Percentiles rank a stretch among this genome's conserved stretches.
Evolutionary conservation across 352 stramenopile species (phyloP).

Genomic region (Globisporangium takayamanum): DNA sequence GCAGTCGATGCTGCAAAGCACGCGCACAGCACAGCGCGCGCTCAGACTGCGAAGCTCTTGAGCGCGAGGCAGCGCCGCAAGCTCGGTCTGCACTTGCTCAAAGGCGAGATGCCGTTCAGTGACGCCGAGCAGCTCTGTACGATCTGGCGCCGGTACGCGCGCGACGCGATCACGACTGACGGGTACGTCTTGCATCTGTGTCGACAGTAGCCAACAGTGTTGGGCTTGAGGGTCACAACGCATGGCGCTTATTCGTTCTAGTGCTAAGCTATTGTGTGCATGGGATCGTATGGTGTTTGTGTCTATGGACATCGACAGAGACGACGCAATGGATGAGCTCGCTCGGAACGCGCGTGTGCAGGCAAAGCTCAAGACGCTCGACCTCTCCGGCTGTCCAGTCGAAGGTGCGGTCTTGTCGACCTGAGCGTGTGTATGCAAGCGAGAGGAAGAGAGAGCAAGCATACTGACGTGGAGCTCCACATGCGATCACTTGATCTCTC

Average conservation of each 20-base stretch:
- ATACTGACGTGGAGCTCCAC: not conserved
- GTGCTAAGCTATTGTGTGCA: constrained; percentile 6
- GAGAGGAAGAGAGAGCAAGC: not conserved
- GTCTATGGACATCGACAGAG: not conserved
- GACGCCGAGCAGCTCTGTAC: constrained; percentile 55
- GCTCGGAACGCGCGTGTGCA: constrained; percentile 26
- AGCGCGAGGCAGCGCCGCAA: constrained; percentile 54
- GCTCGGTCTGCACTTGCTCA: constrained; percentile 47
- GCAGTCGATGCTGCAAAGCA: constrained; percentile 23
- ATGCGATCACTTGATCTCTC: not conserved
- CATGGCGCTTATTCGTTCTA: not conserved
- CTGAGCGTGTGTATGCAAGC: not conserved
- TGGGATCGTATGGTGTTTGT: constrained; percentile 8
- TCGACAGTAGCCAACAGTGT: too few relatives aligned
- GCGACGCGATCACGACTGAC: constrained; percentile 43
- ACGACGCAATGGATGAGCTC: constrained; percentile 11
- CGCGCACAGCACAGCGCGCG: constrained; percentile 23
- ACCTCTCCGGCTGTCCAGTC: constrained; percentile 62
- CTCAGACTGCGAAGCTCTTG: constrained; percentile 50
- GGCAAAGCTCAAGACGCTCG: constrained; percentile 48
- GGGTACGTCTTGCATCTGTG: constrained; percentile 10
- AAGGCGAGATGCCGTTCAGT: constrained; percentile 35
- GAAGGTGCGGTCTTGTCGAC: constrained; percentile 31
- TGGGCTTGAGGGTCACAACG: too few relatives aligned
- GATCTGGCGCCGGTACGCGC: constrained; percentile 60